Evolutionary conservation across 495 filamentous ascomycete species (phyloP).

Genomic region (Hyaloscypha variabilis): DNA sequence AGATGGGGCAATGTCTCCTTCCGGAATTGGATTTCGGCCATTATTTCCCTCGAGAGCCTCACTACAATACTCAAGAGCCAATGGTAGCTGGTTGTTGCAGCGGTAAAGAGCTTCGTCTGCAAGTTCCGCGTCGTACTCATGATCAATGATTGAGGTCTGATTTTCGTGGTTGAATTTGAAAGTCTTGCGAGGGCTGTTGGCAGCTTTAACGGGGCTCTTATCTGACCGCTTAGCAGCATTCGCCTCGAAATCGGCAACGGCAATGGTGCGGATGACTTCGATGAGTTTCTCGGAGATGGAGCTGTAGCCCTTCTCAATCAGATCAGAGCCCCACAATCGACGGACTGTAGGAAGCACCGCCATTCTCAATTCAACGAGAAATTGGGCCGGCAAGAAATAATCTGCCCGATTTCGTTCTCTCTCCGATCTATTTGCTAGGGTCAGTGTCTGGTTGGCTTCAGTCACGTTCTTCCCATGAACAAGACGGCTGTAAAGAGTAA

Average conservation of each 20-base stretch:
- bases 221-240: slow-evolving; percentile 64
- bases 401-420: slow-evolving; percentile 62
- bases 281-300: slow-evolving; percentile 78
- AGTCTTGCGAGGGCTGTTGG: slow-evolving; percentile 34
- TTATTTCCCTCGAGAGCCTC: slow-evolving; percentile 45
- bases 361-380: slow-evolving; percentile 85
- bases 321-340: slow-evolving; percentile 78
- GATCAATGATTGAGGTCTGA: slow-evolving; percentile 42
- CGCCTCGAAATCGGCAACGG: slow-evolving; percentile 74
- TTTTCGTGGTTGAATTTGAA: slow-evolving; percentile 52
- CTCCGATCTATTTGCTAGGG: slow-evolving; percentile 39
- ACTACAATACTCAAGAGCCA: slow-evolving; percentile 75
- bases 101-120: slow-evolving; percentile 81
- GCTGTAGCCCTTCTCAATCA: slow-evolving; percentile 77
- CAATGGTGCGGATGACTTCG: slow-evolving; percentile 78
- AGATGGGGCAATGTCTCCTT: slow-evolving; percentile 36
- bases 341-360: slow-evolving; percentile 77
- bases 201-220: slow-evolving; percentile 35
- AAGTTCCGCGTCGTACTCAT: slow-evolving; percentile 58
- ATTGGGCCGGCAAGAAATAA: slow-evolving; percentile 72
- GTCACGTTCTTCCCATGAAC: slow-evolving; percentile 74
- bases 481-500: slow-evolving; percentile 77
- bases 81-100: slow-evolving; percentile 64
- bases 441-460: slow-evolving; percentile 72
- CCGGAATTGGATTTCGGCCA: slow-evolving; percentile 65